Conservation (phyloP, 2,329 filamentous ascomycete genomes). For the Neonectria ditissima region DNA sequence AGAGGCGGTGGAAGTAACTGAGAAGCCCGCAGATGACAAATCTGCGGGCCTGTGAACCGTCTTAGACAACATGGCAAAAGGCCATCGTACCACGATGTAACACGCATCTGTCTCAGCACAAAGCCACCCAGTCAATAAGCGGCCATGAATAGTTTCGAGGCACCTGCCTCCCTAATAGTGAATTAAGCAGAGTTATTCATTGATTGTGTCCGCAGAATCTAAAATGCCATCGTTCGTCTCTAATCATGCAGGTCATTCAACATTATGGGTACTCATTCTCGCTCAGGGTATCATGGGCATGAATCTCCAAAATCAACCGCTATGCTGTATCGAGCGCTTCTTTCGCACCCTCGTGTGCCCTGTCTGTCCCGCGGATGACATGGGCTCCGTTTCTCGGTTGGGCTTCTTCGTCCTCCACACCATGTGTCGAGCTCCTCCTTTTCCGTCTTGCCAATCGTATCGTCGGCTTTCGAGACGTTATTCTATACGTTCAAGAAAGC, state of each 20-base stretch:
- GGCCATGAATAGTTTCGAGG: neutral
- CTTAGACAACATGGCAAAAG: neutral
- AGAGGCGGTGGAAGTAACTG: neutral
- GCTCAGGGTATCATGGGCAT: slow-evolving; percentile 41
- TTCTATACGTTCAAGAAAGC: slow-evolving; percentile 25
- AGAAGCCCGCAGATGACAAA: neutral
- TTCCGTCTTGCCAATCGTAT: neutral
- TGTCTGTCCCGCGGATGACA: neutral
- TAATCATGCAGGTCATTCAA: slow-evolving; percentile 42
- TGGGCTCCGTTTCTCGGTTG: neutral
- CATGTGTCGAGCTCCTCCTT: neutral
- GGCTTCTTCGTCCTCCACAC: neutral
- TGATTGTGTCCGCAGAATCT: slow-evolving; percentile 20
- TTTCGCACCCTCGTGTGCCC: slow-evolving; percentile 6
- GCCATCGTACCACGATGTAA: neutral
- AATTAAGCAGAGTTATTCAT: slow-evolving; percentile 8
- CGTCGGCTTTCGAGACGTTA: neutral
- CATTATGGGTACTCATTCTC: slow-evolving; percentile 33
- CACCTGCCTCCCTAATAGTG: neutral
- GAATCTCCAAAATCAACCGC: slow-evolving; percentile 31
- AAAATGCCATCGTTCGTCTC: slow-evolving; percentile 29
- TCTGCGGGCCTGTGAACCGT: neutral
- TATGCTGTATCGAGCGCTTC: slow-evolving; percentile 19
- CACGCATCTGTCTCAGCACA: too few relatives aligned
- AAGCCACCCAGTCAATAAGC: neutral